Base-by-base conservation (phyloP, 2,329 filamentous ascomycete species). In the Xylariales sp. region DNA sequence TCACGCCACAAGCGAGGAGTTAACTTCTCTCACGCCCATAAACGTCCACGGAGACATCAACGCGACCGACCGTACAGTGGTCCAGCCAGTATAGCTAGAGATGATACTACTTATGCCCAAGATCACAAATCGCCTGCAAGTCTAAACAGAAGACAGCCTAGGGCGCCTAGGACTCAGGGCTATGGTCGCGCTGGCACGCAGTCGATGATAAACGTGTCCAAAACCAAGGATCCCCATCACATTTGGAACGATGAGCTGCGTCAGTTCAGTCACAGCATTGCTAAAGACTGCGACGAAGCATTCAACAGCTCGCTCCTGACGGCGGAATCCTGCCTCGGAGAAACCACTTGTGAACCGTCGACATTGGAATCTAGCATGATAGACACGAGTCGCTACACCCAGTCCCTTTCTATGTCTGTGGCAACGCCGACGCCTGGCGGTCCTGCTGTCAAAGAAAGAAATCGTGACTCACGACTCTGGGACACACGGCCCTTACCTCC, bases 281-380 rank as follows among this genome's bases (percentile, higher is more conserved):
- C 88, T 37, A 88, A 88, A 61, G 87, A 93, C 44, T 94, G 90
- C 56, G 90, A 97, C 56, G 87, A 93, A 55, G 90, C 90, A 1
- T 96, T 97, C 68, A 90, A 88, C 56, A 81, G 84, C 51, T 74
- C 71, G 8, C 51, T 78, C 9, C 62, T 75, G 14, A 46, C 37
- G 25, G 39, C 43, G 5, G 43, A 55, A 4, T 46, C 52, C 14
- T 46, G 44, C 25, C 15, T 49, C 3, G 43, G 33, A 29, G 38
- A 48, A 14, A 27, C 39, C 11, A 27, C 45, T 19, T 39, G 45
- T 9, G 46, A 45, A 11, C 44, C 44, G 2, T 40, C 52, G 19
- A 25, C 27, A 11, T 25, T 46, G 22, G 43, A 37, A 1, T 35
- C 39, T 8, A 35, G 31, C 21, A 21, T 42, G 28, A 12, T 40